Evolutionary conservation across 345 rosid genomes (phyloP).

Genomic region (Eucalyptus sideroxylon): DNA sequence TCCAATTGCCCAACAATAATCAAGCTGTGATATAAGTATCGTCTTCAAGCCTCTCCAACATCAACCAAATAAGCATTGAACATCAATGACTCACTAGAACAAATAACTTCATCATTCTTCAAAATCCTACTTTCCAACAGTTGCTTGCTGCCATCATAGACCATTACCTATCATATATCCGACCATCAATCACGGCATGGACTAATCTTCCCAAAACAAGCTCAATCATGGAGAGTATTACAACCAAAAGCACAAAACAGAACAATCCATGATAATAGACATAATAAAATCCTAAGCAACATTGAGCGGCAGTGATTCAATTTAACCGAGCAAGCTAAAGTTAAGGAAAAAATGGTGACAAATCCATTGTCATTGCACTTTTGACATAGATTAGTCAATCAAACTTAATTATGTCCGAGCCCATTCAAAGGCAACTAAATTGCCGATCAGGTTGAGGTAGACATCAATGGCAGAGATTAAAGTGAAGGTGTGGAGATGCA

Average conservation of each 20-base stretch:
- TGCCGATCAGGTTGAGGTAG: neutral
- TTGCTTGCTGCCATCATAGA: conserved; percentile 37
- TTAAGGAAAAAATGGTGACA: neutral
- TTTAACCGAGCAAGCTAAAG: neutral
- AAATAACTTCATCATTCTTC: no score
- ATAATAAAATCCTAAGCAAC: neutral
- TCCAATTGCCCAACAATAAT: neutral
- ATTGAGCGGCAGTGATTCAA: neutral
- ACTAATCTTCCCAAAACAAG: no score
- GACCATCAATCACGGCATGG: neutral
- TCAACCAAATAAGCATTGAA: no score
- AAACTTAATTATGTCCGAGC: rapidly evolving
- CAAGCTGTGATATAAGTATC: neutral
- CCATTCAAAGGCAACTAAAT: neutral
- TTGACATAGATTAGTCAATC: neutral
- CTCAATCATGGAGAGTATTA: neutral
- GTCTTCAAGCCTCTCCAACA: no score
- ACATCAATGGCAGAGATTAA: neutral
- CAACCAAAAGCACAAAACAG: neutral
- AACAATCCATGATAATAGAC: neutral
- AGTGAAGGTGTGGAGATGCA: conserved; percentile 4
- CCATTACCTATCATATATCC: conserved; percentile 20
- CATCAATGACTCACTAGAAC: no score
- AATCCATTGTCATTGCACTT: no score
- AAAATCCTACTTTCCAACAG: no score